These are phyloP conservation scores for Gracilaria caudata DNA, from an alignment of 23 red algal species.

Conservation along the genomic window DNA sequence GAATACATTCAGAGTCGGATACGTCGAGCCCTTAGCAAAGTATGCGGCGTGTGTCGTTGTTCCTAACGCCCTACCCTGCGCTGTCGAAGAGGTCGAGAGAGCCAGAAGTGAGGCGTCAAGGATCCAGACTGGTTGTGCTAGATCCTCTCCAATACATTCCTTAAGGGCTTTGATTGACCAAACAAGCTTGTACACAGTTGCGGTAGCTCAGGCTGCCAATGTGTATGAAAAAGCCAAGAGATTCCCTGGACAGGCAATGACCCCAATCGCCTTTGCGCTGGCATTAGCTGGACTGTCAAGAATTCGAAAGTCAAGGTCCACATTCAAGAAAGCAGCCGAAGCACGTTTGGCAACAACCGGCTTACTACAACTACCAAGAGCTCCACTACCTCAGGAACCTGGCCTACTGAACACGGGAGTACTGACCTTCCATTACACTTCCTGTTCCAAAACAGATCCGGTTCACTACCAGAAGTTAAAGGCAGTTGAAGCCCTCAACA, in stretches of 20 bases:
- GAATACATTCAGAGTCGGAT: background rate
- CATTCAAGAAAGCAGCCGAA: conserved; percentile 10
- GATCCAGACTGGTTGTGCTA: background rate
- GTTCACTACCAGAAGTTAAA: background rate
- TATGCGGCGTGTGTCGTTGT: background rate
- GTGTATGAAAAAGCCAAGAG: conserved; percentile 5
- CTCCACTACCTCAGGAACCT: background rate
- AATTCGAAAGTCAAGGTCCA: background rate
- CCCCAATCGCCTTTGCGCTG: background rate
- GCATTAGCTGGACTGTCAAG: background rate
- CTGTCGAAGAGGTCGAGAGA: conserved; percentile 1
- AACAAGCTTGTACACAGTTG: background rate
- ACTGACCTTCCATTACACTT: background rate
- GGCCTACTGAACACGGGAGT: background rate
- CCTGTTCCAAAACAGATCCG: conserved; percentile 1
- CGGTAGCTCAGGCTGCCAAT: background rate
- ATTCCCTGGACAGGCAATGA: background rate
- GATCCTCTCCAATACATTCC: background rate
- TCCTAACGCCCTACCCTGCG: background rate
- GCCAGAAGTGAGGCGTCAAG: background rate
- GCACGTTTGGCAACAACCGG: background rate
- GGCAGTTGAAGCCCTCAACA: background rate
- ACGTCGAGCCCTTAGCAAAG: background rate
- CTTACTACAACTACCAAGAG: background rate
- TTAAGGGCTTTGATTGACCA: background rate